phyloP scores from a whole-genome alignment of 2,329 filamentous ascomycete genomes.

The Nectriaceae sp. region DNA sequence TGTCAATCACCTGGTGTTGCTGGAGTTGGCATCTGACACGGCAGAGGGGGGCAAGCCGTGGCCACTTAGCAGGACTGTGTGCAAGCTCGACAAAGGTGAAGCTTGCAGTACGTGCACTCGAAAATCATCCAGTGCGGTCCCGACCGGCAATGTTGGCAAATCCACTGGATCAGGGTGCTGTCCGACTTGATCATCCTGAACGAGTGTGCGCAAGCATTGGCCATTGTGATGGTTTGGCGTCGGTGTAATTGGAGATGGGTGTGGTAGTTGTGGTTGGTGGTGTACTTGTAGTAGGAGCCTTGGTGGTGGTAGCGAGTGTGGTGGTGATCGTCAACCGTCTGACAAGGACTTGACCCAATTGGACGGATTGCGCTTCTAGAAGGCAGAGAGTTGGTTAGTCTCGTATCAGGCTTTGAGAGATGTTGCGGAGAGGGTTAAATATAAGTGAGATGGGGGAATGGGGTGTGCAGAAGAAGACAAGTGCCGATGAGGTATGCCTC shows the following conservation, averaged over 20 bases:
- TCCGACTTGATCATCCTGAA: constrained; percentile 70
- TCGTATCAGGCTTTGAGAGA: constrained; percentile 17
- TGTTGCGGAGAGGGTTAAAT: background rate
- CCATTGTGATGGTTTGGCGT: constrained; percentile 38
- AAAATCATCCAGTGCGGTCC: constrained; percentile 70
- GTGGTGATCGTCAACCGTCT: constrained; percentile 16
- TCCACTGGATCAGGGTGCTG: constrained; percentile 65
- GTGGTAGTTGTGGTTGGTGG: constrained; percentile 11
- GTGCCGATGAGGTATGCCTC: background rate
- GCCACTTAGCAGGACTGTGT: constrained; percentile 39
- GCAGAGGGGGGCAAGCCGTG: background rate
- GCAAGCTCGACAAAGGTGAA: constrained; percentile 64
- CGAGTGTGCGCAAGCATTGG: constrained; percentile 59
- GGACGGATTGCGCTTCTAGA: constrained; percentile 18
- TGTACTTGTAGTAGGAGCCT: constrained; percentile 12
- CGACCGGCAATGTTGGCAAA: constrained; percentile 63
- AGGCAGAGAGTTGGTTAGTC: constrained; percentile 23
- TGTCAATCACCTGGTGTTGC: background rate
- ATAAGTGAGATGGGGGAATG: background rate
- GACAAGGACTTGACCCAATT: constrained; percentile 26
- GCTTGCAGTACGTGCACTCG: constrained; percentile 68
- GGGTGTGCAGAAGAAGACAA: background rate
- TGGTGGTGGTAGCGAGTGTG: constrained; percentile 2
- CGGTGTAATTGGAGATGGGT: constrained; percentile 11
- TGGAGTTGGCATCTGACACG: background rate